A percentile compares a stretch with the other conserved stretches of the same genome.
Conservation (phyloP, 1,284 basidiomycete genomes). For the Meripilus lineatus region DNA sequence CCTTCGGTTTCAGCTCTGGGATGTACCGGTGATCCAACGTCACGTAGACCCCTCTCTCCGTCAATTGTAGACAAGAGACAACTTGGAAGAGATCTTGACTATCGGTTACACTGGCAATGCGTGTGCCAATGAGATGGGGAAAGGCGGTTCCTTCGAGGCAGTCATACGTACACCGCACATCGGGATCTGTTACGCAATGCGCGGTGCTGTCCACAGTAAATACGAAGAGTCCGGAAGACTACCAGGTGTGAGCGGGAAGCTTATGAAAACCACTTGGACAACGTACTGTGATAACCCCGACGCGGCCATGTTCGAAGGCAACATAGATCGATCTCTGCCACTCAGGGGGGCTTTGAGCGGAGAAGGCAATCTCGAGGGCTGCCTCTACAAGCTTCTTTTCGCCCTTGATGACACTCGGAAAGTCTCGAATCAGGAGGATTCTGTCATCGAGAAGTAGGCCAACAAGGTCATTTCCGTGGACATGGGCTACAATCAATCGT, state of each 20-base stretch:
- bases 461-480: slow-evolving; percentile 55
- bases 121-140: slow-evolving; percentile 28
- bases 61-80: slow-evolving; percentile 58
- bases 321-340: slow-evolving; percentile 35
- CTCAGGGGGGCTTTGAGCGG: slow-evolving; percentile 14
- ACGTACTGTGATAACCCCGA: slow-evolving; percentile 48
- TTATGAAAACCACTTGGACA: slow-evolving; percentile 1
- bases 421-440: slow-evolving; percentile 49
- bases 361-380: slow-evolving; percentile 41
- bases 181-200: slow-evolving; percentile 4
- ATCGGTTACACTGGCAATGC: slow-evolving; percentile 35
- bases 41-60: slow-evolving; percentile 31
- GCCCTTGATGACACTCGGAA: slow-evolving; percentile 37
- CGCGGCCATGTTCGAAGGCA: slow-evolving; percentile 44
- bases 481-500: slow-evolving; percentile 41
- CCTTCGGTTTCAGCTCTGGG: too few relatives aligned
- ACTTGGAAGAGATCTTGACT: too few relatives aligned
- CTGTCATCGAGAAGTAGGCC: slow-evolving; percentile 38
- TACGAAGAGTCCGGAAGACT: slow-evolving; percentile 48
- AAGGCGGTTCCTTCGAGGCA: slow-evolving; percentile 12
- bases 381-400: slow-evolving; percentile 31
- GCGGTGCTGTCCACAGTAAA: slow-evolving; percentile 27
- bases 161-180: slow-evolving; percentile 15
- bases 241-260: background rate
- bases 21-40: slow-evolving; percentile 18